These are phyloP conservation scores for Cucurbita ficifolia DNA, from an alignment of 306 rosid genomes.

Conservation along the genomic window DNA sequence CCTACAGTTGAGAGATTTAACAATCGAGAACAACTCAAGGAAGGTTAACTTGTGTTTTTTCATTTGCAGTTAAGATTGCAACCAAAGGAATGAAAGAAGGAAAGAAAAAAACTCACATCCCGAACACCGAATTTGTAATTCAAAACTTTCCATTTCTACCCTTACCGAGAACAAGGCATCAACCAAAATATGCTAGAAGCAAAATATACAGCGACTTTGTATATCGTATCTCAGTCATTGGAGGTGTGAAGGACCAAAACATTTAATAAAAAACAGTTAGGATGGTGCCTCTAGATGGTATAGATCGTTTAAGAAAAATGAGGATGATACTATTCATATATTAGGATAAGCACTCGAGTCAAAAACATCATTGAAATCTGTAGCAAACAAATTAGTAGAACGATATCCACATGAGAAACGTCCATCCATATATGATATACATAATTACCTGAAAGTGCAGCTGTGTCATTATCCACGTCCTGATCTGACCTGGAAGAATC, in stretches of 20 bases:
- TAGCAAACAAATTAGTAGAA: neutral
- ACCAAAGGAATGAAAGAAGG: neutral
- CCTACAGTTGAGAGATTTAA: neutral
- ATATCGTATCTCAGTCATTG: neutral
- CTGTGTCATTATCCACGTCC: conserved; percentile 55
- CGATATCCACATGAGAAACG: neutral
- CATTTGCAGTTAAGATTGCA: neutral
- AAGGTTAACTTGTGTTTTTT: neutral
- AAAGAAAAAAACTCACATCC: neutral
- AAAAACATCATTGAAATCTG: neutral
- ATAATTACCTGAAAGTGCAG: conserved; percentile 59
- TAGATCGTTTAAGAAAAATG: neutral
- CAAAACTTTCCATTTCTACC: neutral
- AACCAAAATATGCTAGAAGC: neutral
- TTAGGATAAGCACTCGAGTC: neutral
- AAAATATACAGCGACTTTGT: neutral
- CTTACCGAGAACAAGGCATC: neutral
- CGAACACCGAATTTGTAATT: neutral
- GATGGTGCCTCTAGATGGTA: neutral
- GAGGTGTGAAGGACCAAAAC: neutral
- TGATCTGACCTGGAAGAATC: conserved; percentile 75
- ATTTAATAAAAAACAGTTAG: neutral
- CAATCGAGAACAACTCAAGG: neutral
- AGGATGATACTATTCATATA: neutral
- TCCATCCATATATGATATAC: neutral